Evolutionary conservation across 2,329 filamentous ascomycete genomes (phyloP), one percentile per base, ranked within the genome.

Genomic region (Penicillium thymicola): DNA sequence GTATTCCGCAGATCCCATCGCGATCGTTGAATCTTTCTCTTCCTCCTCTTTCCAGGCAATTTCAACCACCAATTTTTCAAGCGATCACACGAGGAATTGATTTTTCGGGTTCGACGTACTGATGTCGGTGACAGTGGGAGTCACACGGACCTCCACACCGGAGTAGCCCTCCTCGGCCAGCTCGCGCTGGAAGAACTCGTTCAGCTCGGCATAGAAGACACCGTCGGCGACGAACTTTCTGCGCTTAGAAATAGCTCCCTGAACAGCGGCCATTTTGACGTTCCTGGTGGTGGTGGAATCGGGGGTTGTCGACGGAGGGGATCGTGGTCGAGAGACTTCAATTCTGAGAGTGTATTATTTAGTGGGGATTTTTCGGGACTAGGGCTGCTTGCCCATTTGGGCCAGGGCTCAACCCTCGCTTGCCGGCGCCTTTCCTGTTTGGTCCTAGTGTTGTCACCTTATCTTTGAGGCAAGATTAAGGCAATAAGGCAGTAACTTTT

Each of bases 151-250:
- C 85, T 99, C 95, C 80, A 99, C 94, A 79, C 94, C 94, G 57
- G 94, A 99, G 88, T 99, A 99, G 75, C 94, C 94, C 85, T 99
- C 95, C 88, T 99, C 94, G 78, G 94, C 94, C 79, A 99, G 86
- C 85, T 99, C 94, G 81, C 94, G 93, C 88, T 97, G 94, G 91
- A 99, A 99, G 89, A 99, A 99, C 85, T 99, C 94, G 89, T 99
- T 99, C 82, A 99, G 85, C 85, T 99, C 94, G 85, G 94, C 94
- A 83, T 97, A 99, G 90, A 99, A 99, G 77, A 99, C 94, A 88
- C 94, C 94, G 82, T 99, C 94, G 72, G 89, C 90, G 78, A 93
- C 89, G 84, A 92, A 93, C 88, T 93, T 78, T 68, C 78, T 73
- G 67, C 77, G 76, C 75, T 81, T 81, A 64, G 78, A 80, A 68